A percentile compares a stretch with the other conserved stretches of the same genome.
Evolutionary conservation across 768 basidiomycete genomes (phyloP).

Genomic region (Xerocomellus chrysenteron): DNA sequence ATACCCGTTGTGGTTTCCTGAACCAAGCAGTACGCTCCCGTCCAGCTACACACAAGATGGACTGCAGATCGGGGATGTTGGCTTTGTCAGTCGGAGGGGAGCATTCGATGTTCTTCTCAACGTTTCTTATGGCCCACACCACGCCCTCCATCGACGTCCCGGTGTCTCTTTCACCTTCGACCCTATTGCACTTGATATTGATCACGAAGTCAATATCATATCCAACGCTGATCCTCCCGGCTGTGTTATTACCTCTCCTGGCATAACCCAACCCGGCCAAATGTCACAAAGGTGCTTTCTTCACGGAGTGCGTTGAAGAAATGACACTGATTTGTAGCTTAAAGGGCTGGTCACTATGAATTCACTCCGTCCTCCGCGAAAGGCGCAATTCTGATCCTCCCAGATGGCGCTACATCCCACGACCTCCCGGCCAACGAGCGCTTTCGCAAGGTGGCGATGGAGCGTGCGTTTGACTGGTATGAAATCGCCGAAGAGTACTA

Average conservation of each 20-base stretch:
- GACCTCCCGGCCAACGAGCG: constrained; percentile 8
- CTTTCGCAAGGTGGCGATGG: background rate
- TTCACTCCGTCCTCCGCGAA: constrained; percentile 3
- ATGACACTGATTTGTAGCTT: background rate
- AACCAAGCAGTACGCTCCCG: no score
- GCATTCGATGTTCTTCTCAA: no score
- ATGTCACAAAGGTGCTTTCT: background rate
- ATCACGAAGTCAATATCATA: background rate
- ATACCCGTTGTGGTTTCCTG: no score
- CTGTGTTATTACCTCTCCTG: no score
- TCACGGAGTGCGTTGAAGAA: background rate
- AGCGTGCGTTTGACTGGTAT: no score
- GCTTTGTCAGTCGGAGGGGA: no score
- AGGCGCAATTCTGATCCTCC: constrained; percentile 3
- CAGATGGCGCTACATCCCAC: background rate
- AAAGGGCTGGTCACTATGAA: background rate
- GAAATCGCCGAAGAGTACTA: no score
- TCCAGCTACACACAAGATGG: no score
- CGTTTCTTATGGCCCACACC: background rate
- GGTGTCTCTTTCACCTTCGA: background rate
- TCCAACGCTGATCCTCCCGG: background rate
- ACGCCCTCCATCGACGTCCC: background rate
- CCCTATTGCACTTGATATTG: background rate
- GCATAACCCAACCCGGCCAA: background rate
- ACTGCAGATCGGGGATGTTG: no score